Conservation (phyloP, 2,329 filamentous ascomycete species). For the Curvularia verruculosa region DNA sequence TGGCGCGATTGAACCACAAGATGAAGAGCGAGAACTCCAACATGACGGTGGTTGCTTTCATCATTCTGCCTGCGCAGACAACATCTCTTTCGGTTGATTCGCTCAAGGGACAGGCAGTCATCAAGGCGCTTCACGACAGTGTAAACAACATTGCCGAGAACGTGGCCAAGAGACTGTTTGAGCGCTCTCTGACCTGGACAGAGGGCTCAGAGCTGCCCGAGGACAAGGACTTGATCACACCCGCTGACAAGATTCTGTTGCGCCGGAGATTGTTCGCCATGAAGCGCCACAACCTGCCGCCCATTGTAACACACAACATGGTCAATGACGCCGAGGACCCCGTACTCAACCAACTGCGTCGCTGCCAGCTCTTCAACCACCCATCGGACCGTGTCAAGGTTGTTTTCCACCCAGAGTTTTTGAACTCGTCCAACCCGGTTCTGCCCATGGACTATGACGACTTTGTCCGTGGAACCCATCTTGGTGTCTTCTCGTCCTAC, state of each 20-base stretch:
- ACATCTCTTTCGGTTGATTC: constrained; percentile 94
- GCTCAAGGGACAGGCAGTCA: constrained; percentile 93
- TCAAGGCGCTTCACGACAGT: constrained; percentile 93
- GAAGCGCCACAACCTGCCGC: constrained; percentile 88
- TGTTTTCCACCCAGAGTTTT: constrained; percentile 96
- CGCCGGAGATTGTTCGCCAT: constrained; percentile 92
- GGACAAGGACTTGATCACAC: constrained; percentile 93
- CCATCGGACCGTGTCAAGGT: constrained; percentile 95
- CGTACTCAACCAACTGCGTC: constrained; percentile 91
- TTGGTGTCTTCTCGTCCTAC: constrained; percentile 96
- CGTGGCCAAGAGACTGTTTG: constrained; percentile 92
- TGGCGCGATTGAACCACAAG: constrained; percentile 91
- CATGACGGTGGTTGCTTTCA: constrained; percentile 93
- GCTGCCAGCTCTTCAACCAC: constrained; percentile 97
- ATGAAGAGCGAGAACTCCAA: constrained; percentile 86
- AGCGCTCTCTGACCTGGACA: constrained; percentile 92
- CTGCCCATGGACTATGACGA: constrained; percentile 97
- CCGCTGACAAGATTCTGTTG: constrained; percentile 89
- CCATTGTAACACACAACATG: constrained; percentile 99
- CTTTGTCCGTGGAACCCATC: constrained; percentile 94
- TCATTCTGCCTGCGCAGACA: constrained; percentile 98
- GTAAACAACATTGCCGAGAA: constrained; percentile 90
- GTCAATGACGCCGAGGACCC: constrained; percentile 91
- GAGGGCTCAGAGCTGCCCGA: constrained; percentile 93
- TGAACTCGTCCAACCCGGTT: constrained; percentile 94